phyloP scores from a whole-genome alignment of 2,329 filamentous ascomycete genomes.

The Trichoderma oligosporum region DNA sequence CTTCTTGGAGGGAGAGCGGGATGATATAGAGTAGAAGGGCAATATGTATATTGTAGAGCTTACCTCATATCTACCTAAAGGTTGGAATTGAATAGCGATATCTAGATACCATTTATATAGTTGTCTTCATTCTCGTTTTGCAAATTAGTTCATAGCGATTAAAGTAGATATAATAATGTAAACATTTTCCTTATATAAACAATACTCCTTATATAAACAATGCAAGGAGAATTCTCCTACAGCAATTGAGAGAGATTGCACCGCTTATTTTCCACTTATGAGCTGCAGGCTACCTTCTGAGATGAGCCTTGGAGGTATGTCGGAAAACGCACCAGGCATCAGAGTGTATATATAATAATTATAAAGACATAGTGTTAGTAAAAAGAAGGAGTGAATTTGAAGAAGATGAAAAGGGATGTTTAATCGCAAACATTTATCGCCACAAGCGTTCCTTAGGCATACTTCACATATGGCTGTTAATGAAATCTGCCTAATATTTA shows the following conservation, averaged over 20 bases:
- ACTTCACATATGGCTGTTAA: too few relatives aligned
- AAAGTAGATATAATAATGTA: too few relatives aligned
- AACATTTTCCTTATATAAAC: too few relatives aligned
- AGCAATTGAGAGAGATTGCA: not conserved
- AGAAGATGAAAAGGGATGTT: too few relatives aligned
- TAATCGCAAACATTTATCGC: not conserved
- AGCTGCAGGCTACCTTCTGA: not conserved
- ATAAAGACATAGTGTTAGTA: too few relatives aligned
- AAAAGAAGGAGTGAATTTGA: too few relatives aligned
- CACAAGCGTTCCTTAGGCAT: not conserved
- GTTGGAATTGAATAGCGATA: not conserved
- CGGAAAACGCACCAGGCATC: not conserved
- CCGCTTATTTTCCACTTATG: not conserved
- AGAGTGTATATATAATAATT: not conserved
- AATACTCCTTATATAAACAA: too few relatives aligned
- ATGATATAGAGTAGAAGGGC: conserved; percentile 19
- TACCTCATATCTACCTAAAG: not conserved
- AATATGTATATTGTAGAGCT: too few relatives aligned
- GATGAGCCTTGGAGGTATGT: not conserved
- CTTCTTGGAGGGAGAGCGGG: conserved; percentile 46
- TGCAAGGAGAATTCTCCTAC: too few relatives aligned
- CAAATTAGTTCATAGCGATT: not conserved
- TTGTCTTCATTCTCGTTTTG: not conserved
- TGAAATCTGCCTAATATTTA: conserved; percentile 11
- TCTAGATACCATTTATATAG: not conserved